Percentiles rank a stretch among this genome's conserved stretches.
Conservation (phyloP, 2,329 filamentous ascomycete genomes). For the Hawksworthiomyces lignivorus region DNA sequence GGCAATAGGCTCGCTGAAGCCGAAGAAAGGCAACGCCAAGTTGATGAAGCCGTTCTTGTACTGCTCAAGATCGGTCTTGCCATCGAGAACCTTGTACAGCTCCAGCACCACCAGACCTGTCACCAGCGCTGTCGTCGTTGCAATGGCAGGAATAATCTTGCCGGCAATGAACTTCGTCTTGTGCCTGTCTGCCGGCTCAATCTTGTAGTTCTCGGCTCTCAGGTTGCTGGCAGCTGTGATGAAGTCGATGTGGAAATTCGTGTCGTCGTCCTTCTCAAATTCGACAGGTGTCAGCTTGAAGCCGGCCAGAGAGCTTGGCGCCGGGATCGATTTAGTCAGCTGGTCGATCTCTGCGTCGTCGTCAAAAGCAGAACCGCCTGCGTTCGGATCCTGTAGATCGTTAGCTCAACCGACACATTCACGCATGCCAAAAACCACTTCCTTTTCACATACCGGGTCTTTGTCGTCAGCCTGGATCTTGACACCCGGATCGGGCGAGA, state of each 20-base stretch:
- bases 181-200: slow-evolving; percentile 83
- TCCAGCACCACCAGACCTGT: slow-evolving; percentile 90
- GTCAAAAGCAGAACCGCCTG: slow-evolving; percentile 47
- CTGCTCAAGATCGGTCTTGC: slow-evolving; percentile 92
- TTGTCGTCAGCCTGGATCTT: slow-evolving; percentile 97
- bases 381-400: slow-evolving; percentile 64
- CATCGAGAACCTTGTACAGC: slow-evolving; percentile 93
- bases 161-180: slow-evolving; percentile 99
- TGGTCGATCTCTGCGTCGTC: slow-evolving; percentile 70
- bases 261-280: slow-evolving; percentile 96
- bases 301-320: slow-evolving; percentile 71
- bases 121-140: slow-evolving; percentile 90
- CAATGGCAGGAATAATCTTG: slow-evolving; percentile 98
- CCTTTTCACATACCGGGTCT: slow-evolving; percentile 57
- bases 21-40: slow-evolving; percentile 91
- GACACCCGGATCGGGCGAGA: slow-evolving; percentile 78
- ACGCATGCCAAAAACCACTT: too few relatives aligned
- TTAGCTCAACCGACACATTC: too few relatives aligned
- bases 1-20: slow-evolving; percentile 92
- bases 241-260: slow-evolving; percentile 97
- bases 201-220: slow-evolving; percentile 96
- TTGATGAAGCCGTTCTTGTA: slow-evolving; percentile 99
- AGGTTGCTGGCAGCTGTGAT: slow-evolving; percentile 96
- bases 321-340: slow-evolving; percentile 65
- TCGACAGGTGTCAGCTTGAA: slow-evolving; percentile 90